Evolutionary conservation across 345 rosid species (phyloP), one percentile per base, ranked within the genome.

Genomic region (Gossypium thurberi): DNA sequence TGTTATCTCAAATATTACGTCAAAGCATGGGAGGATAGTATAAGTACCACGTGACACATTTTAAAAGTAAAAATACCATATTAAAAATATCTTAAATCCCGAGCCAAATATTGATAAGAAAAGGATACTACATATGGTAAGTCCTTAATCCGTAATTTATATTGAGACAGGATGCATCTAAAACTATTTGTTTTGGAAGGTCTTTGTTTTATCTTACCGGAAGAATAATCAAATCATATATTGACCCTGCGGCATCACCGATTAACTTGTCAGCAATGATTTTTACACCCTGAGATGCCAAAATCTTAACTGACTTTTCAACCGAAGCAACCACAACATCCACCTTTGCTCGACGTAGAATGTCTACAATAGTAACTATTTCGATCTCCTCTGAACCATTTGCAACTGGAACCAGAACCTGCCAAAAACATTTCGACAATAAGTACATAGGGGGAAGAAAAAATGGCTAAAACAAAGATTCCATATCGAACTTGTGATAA

Each of bases 361-460:
- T 85, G 73, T 94, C 98, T 55, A 82, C 79, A 23, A 86, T 83
- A 47, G 85, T 82, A 71, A 94, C 91, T 72, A 88, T 75, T 84
- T 90, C 98, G 76, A 89, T 80, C 76, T 78, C 97, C 80, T 90
- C 93, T 72, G 89, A 92, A 52, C 97, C 98, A 71, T 92, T 90
- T 77, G 97, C 97, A 77, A 88, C 84, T 14, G 98, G 94, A 77
- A 94, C 73, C 33, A 94, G 95, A 76, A 90, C 94, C 97, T 94
- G 85, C 53, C 42, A 14, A 46, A 74, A 75, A 76, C 12, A 66
- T 74, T 73, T 37, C 61, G 76, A 51, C 37, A 43, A 42, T 72
- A 46, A 25, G 73, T 56, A 11, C 0, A 9, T 1, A 3, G 48
- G 25, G 42, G 8, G 59, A 20, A 55, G 6, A 25, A 11, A 8